Conservation (phyloP, 805 yeast species). For the Teunomyces atbi region DNA sequence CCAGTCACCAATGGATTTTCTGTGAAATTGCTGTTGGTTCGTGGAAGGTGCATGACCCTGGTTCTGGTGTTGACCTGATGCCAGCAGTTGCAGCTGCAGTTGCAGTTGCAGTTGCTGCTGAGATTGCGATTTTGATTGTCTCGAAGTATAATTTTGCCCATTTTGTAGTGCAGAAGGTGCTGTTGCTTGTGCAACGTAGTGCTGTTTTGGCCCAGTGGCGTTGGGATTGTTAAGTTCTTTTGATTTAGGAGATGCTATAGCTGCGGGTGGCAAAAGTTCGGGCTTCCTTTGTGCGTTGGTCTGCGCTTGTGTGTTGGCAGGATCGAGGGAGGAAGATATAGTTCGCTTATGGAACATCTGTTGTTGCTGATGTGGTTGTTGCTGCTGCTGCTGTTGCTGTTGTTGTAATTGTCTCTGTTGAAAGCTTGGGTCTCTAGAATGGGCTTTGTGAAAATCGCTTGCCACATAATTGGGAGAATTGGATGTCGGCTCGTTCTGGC, state of each 20-base stretch:
- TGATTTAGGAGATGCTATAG: constrained; percentile 18
- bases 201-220: background rate
- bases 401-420: constrained; percentile 9
- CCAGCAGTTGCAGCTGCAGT: constrained; percentile 3
- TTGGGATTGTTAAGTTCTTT: background rate
- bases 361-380: constrained; percentile 2
- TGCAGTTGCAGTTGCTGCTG: constrained; percentile 9
- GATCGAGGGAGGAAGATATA: constrained; percentile 1
- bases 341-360: constrained; percentile 7
- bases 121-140: constrained; percentile 1
- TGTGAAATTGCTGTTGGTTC: constrained; percentile 56
- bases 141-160: background rate
- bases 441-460: constrained; percentile 6
- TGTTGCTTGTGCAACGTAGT: background rate
- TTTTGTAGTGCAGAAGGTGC: background rate
- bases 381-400: constrained; percentile 1
- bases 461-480: constrained; percentile 15
- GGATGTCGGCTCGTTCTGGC: constrained; percentile 1
- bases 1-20: constrained; percentile 95
- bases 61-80: constrained; percentile 4
- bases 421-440: constrained; percentile 16
- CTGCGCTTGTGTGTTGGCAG: constrained; percentile 5
- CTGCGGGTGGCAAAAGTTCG: constrained; percentile 34
- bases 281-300: constrained; percentile 6
- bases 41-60: constrained; percentile 6